Conservation (phyloP, 331 rosid genomes). For the Dryas integrifolia region DNA sequence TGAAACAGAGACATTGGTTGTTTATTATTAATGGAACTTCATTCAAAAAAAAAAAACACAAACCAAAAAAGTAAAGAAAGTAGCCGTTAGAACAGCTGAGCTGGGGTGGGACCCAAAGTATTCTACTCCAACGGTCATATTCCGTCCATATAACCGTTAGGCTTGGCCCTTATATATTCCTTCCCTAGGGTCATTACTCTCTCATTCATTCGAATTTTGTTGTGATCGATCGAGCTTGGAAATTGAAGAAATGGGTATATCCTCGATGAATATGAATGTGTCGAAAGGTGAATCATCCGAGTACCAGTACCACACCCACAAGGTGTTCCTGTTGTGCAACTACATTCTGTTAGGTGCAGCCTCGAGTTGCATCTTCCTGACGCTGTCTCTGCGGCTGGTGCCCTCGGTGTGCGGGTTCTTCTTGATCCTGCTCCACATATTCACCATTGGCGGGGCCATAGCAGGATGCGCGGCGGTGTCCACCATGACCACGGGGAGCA, state of each 20-base stretch:
- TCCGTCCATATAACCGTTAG: neutral
- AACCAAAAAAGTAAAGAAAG: neutral
- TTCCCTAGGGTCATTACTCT: neutral
- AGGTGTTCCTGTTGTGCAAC: constrained; percentile 77
- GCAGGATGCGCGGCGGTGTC: constrained; percentile 71
- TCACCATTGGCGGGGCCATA: constrained; percentile 69
- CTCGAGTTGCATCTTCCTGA: constrained; percentile 89
- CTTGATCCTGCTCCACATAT: constrained; percentile 73
- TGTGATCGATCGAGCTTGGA: no score
- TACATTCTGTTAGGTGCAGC: constrained; percentile 85
- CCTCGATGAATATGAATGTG: neutral
- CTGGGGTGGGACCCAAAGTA: no score
- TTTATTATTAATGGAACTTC: no score
- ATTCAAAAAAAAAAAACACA: no score
- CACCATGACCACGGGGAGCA: constrained; percentile 27
- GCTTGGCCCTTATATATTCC: neutral
- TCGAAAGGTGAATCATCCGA: constrained; percentile 15
- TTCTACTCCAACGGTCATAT: neutral
- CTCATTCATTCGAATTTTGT: neutral
- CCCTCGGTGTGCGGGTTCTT: constrained; percentile 82
- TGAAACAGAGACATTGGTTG: no score
- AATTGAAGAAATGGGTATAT: no score
- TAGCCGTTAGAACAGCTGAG: neutral
- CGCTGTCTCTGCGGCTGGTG: constrained; percentile 76
- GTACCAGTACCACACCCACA: constrained; percentile 61